Percentiles rank a stretch among this genome's conserved stretches.
Conservation (phyloP, 2,329 filamentous ascomycete species). For the Botrytis byssoidea region DNA sequence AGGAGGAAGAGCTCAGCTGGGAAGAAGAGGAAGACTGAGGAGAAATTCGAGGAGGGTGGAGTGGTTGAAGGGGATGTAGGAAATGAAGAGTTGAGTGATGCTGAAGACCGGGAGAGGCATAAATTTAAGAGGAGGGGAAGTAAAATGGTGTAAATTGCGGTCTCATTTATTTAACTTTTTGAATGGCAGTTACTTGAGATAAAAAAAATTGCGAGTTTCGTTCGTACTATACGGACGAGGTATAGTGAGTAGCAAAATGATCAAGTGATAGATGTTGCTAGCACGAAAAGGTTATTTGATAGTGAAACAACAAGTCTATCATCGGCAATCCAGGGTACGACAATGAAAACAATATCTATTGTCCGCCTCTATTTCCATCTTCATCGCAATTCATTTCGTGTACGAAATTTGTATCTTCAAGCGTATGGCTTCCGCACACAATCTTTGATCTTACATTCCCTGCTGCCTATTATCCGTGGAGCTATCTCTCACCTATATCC, state of each 20-base stretch:
- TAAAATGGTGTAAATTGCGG: constrained; percentile 1
- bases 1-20: neutral
- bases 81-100: neutral
- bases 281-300: neutral
- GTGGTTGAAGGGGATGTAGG: neutral
- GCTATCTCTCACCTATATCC: neutral
- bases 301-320: neutral
- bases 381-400: neutral
- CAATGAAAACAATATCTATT: neutral
- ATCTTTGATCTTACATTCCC: neutral
- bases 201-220: neutral
- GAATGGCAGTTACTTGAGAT: neutral
- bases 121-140: neutral
- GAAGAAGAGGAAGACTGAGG: constrained; percentile 10
- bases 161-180: too few relatives aligned
- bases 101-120: neutral
- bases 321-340: neutral
- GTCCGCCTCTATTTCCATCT: neutral
- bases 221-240: neutral
- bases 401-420: neutral
- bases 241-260: neutral
- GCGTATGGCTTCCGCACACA: neutral
- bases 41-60: too few relatives aligned
- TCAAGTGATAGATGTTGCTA: neutral
- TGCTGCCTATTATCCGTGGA: neutral